Percentiles rank a stretch among this genome's conserved stretches.
Evolutionary conservation across 164 flowering plant species (phyloP).

Genomic region (Aristolochia californica): DNA sequence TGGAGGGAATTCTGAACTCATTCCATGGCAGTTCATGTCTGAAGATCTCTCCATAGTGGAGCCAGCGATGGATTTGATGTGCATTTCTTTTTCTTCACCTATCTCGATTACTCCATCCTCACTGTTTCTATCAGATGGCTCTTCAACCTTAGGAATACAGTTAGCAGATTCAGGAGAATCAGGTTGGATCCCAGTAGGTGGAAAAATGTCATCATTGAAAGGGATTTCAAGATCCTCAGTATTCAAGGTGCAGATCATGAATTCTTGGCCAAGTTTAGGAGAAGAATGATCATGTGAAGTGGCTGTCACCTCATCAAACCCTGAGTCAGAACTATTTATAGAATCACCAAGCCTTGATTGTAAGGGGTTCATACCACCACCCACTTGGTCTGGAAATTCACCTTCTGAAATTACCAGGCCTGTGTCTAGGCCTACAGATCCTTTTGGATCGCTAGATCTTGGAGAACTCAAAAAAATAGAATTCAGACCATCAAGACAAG

Average conservation of each 20-base stretch:
- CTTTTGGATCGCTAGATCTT: constrained; percentile 21
- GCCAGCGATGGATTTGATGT: constrained; percentile 11
- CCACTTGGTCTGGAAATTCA: constrained; percentile 14
- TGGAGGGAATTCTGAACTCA: constrained; percentile 20
- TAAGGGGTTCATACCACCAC: constrained; percentile 8
- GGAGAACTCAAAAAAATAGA: constrained; percentile 50
- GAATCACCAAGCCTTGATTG: constrained; percentile 7
- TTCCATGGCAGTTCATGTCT: constrained; percentile 12
- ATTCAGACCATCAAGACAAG: constrained; percentile 40
- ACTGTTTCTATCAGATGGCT: constrained; percentile 16
- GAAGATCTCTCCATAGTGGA: constrained; percentile 19
- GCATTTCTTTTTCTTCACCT: constrained; percentile 10
- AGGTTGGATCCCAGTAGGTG: constrained; percentile 12
- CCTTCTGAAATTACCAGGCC: constrained; percentile 6
- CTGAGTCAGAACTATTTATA: constrained; percentile 13
- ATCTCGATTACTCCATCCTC: constrained; percentile 15
- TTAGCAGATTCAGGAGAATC: constrained; percentile 14
- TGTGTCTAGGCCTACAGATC: constrained; percentile 16
- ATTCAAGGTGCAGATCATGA: constrained; percentile 50
- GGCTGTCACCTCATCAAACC: constrained; percentile 12
- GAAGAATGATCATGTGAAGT: constrained; percentile 15
- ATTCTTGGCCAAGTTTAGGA: constrained; percentile 28
- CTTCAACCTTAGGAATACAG: constrained; percentile 8
- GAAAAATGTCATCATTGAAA: constrained; percentile 49
- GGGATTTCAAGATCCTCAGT: constrained; percentile 74